Evolutionary conservation across 2,329 filamentous ascomycete genomes (phyloP).

Genomic region (Cadophora sp.): DNA sequence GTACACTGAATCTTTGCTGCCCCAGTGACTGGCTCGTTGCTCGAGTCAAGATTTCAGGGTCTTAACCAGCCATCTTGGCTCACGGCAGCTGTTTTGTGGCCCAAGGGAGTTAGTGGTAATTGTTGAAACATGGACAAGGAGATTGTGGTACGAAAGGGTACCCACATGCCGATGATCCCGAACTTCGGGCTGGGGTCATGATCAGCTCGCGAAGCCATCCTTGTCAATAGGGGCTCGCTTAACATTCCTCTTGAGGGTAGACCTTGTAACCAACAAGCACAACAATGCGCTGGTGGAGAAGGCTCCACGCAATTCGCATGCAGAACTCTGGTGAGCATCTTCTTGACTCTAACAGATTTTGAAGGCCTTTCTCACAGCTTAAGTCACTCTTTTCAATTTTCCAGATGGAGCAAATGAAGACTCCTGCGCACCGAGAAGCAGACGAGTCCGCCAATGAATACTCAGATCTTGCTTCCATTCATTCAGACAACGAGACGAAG

Average conservation of each 20-base stretch:
- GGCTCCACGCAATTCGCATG: neutral
- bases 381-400: neutral
- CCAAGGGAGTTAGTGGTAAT: neutral
- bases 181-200: slow-evolving; percentile 2
- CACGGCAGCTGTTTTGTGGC: neutral
- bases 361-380: neutral
- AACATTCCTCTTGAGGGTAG: neutral
- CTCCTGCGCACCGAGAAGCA: slow-evolving; percentile 5
- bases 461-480: slow-evolving; percentile 10
- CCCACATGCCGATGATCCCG: slow-evolving; percentile 1
- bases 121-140: slow-evolving; percentile 1
- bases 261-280: slow-evolving; percentile 5
- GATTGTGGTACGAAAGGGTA: too few relatives aligned
- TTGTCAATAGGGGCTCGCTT: slow-evolving; percentile 5
- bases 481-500: neutral
- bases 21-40: neutral
- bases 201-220: neutral
- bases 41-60: neutral
- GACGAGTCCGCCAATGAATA: slow-evolving; percentile 7
- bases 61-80: neutral
- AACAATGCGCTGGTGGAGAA: neutral
- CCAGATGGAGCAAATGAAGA: neutral
- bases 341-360: neutral
- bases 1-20: neutral
- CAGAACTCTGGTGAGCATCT: neutral